Base-by-base conservation (phyloP, 768 basidiomycete genomes). In the Boletellus ananas region DNA sequence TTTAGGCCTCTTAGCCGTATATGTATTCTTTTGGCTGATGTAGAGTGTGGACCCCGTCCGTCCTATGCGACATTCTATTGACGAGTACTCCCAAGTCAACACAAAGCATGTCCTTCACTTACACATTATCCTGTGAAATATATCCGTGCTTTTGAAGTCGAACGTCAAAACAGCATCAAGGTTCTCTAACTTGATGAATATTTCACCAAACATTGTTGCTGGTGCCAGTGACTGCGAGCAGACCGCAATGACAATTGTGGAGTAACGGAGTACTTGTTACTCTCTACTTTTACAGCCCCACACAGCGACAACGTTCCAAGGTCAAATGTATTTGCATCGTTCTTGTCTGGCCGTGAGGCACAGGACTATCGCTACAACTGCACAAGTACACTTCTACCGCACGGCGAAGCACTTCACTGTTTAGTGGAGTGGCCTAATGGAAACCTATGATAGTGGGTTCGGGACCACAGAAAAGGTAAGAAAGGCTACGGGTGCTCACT, bases 1-100 rank as follows among this genome's bases (percentile, higher is more conserved):
- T 25, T 56, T 88, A 4, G 81, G 72, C 18, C 70, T 93, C 16
- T 50, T 84, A 10, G 84, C 72, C 7, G 77, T 75, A n/a, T 93
- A 90, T 64, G 54, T 77, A 5, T 61, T 87, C 36, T 74, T 80
- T 57, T 79, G 74, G 78, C 69, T 70, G 45, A 58, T 70, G 56
- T 68, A 68, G 43, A 33, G 29, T 31, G 33, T 29, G 1, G 11
- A 11, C 29, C 29, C 1, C 8, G 29, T 11, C 9, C 29, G 23
- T 25, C 23, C 4, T 25, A 6, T 25, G 23, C 4, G 29, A 29
- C 8, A 29, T 29, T 11, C 29, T 3, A 29, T 29, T 29, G 1
- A 25, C 7, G n/a, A n/a, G 23, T 25, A 25, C 23, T 6, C 23
- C 4, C 23, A 6, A 25, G 23, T 25, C 23, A 25, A 25, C 23